A percentile compares a stretch with the other conserved stretches of the same genome.
These are phyloP conservation scores for Lizonia empirigonia DNA, from an alignment of 2,329 filamentous ascomycete species.

Conservation along the genomic window DNA sequence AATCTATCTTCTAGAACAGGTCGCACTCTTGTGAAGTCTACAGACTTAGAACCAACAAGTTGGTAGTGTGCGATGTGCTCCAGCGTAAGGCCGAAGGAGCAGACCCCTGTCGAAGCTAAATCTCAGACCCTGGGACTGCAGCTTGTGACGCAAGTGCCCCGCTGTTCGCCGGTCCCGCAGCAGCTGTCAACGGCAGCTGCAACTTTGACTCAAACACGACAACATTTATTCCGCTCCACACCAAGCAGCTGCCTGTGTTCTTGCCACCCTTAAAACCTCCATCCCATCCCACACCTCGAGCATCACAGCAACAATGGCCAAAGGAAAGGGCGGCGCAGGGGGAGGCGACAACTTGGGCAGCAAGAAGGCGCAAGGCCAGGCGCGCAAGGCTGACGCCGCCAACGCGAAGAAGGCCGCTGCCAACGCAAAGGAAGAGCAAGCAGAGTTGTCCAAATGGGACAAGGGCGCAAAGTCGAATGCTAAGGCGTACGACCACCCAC, in stretches of 20 bases:
- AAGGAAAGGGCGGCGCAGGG: conserved; percentile 62
- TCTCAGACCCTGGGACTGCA: conserved; percentile 10
- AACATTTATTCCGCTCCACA: background rate
- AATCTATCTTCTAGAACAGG: background rate
- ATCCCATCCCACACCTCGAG: background rate
- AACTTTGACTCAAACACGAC: conserved; percentile 16
- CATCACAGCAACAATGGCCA: conserved; percentile 31
- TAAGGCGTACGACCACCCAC: conserved; percentile 73
- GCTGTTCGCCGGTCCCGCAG: conserved; percentile 13
- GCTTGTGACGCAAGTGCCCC: conserved; percentile 14
- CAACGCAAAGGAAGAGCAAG: conserved; percentile 67
- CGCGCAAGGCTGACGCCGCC: conserved; percentile 88
- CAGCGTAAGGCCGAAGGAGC: background rate
- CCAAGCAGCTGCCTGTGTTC: background rate
- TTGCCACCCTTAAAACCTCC: background rate
- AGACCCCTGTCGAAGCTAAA: conserved; percentile 10
- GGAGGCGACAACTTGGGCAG: conserved; percentile 67
- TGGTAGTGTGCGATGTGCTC: background rate
- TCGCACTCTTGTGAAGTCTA: too few relatives aligned
- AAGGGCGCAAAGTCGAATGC: conserved; percentile 83
- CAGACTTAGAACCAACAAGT: too few relatives aligned
- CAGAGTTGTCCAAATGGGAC: conserved; percentile 77
- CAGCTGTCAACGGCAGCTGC: conserved; percentile 13
- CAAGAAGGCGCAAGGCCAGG: conserved; percentile 90
- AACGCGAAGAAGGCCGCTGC: conserved; percentile 77